phyloP scores from a whole-genome alignment of 495 filamentous ascomycete species.

The Usnea hakonensis region DNA sequence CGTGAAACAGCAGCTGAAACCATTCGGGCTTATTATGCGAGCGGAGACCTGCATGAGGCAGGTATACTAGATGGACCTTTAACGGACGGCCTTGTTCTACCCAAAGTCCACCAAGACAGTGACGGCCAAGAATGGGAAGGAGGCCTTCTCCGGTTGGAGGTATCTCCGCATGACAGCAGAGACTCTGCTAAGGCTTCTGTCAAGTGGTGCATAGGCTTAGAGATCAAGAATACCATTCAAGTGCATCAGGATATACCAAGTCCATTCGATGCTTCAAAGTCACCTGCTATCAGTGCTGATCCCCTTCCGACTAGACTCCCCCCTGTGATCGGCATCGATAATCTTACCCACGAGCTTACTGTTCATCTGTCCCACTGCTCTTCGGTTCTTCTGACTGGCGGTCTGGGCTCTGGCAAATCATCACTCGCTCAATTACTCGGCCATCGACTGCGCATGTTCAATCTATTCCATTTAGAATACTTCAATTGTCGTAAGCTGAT shows the following conservation, averaged over 20 bases:
- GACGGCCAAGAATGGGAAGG: conserved; percentile 49
- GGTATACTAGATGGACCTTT: conserved; percentile 76
- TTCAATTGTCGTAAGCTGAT: conserved; percentile 77
- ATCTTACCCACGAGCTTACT: conserved; percentile 58
- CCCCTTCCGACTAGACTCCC: conserved; percentile 45
- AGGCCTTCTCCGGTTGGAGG: conserved; percentile 70
- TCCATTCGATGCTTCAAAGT: conserved; percentile 44
- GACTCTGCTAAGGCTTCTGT: conserved; percentile 44
- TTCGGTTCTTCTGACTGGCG: conserved; percentile 81
- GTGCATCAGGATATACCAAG: conserved; percentile 61
- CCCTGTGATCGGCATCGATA: conserved; percentile 78
- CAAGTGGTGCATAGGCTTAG: conserved; percentile 70
- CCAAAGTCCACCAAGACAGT: conserved; percentile 19
- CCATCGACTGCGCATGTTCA: conserved; percentile 53
- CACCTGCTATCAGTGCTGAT: conserved; percentile 42
- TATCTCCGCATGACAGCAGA: conserved; percentile 37
- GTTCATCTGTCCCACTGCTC: conserved; percentile 73
- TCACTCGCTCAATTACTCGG: conserved; percentile 60
- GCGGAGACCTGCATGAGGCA: conserved; percentile 34
- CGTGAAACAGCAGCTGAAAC: conserved; percentile 56
- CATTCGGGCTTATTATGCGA: conserved; percentile 47
- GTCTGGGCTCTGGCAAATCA: conserved; percentile 83
- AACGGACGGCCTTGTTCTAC: conserved; percentile 78
- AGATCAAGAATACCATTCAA: conserved; percentile 62
- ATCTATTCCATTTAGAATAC: conserved; percentile 69